These are phyloP conservation scores for Puccinia brachypodii DNA, from an alignment of 1,284 basidiomycete genomes.

Conservation along the genomic window DNA sequence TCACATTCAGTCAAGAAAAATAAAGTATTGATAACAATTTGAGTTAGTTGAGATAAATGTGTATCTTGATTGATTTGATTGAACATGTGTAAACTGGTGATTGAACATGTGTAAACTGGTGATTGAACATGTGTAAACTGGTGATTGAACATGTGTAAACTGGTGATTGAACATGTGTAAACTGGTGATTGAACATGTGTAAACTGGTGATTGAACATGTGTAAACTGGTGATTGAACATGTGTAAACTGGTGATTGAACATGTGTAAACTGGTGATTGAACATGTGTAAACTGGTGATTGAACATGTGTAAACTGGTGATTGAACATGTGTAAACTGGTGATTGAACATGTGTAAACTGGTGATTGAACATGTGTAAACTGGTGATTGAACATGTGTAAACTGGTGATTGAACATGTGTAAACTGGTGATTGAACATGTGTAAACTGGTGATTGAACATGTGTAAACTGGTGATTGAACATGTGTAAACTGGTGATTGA, in stretches of 20 bases:
- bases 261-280: slow-evolving; percentile 73
- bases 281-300: slow-evolving; percentile 73
- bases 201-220: slow-evolving; percentile 73
- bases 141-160: slow-evolving; percentile 72
- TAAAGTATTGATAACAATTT: slow-evolving; percentile 89
- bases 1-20: slow-evolving; percentile 83
- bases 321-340: slow-evolving; percentile 73
- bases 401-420: slow-evolving; percentile 71
- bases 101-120: slow-evolving; percentile 73
- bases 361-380: slow-evolving; percentile 72
- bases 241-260: slow-evolving; percentile 69
- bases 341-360: slow-evolving; percentile 71
- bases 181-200: slow-evolving; percentile 71
- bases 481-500: slow-evolving; percentile 73
- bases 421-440: slow-evolving; percentile 73
- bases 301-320: slow-evolving; percentile 72
- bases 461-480: slow-evolving; percentile 69
- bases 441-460: slow-evolving; percentile 72
- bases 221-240: slow-evolving; percentile 72
- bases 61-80: slow-evolving; percentile 69
- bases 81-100: slow-evolving; percentile 72
- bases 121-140: slow-evolving; percentile 71
- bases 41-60: slow-evolving; percentile 88
- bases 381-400: slow-evolving; percentile 72
- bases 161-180: slow-evolving; percentile 72